phyloP scores from a whole-genome alignment of 352 stramenopile genomes.

The Thraustochytrium sp. region DNA sequence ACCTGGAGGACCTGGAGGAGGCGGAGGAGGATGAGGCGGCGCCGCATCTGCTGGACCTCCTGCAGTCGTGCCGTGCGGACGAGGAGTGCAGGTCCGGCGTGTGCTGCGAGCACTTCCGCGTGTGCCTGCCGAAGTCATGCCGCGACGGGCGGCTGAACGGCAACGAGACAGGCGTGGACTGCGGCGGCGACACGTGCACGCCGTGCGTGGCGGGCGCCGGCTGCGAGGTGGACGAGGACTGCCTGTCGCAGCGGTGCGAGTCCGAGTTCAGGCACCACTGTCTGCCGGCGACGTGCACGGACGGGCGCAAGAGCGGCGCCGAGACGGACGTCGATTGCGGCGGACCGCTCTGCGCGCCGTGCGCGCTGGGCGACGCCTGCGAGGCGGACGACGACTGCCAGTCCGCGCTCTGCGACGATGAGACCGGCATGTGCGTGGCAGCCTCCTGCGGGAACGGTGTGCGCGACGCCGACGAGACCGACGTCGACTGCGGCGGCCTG shows the following conservation, averaged over 20 bases:
- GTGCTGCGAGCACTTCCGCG: conserved; percentile 24
- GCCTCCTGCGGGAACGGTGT: conserved; percentile 42
- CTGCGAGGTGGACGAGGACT: conserved; percentile 30
- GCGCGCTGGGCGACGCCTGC: conserved; percentile 18
- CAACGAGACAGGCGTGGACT: conserved; percentile 44
- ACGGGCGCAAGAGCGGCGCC: conserved; percentile 1
- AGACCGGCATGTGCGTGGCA: conserved; percentile 27
- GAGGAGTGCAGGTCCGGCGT: not conserved
- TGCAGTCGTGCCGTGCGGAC: not conserved
- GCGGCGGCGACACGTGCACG: conserved; percentile 15
- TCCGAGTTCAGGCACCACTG: conserved; percentile 17
- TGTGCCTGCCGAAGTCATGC: conserved; percentile 28
- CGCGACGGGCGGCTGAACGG: conserved; percentile 24
- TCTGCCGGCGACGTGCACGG: conserved; percentile 19
- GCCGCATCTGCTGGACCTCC: no score
- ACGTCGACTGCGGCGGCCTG: conserved; percentile 50
- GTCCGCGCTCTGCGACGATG: not conserved
- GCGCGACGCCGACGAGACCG: conserved; percentile 47
- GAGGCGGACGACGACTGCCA: conserved; percentile 31
- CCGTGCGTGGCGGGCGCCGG: not conserved
- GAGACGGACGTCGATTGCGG: conserved; percentile 45
- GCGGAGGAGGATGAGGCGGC: no score
- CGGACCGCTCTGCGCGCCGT: conserved; percentile 35
- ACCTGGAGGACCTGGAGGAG: no score
- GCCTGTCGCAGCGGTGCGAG: conserved; percentile 40